A percentile compares a stretch with the other conserved stretches of the same genome.
Evolutionary conservation across 768 basidiomycete genomes (phyloP).

Genomic region (Macrolepiota fuliginosa): DNA sequence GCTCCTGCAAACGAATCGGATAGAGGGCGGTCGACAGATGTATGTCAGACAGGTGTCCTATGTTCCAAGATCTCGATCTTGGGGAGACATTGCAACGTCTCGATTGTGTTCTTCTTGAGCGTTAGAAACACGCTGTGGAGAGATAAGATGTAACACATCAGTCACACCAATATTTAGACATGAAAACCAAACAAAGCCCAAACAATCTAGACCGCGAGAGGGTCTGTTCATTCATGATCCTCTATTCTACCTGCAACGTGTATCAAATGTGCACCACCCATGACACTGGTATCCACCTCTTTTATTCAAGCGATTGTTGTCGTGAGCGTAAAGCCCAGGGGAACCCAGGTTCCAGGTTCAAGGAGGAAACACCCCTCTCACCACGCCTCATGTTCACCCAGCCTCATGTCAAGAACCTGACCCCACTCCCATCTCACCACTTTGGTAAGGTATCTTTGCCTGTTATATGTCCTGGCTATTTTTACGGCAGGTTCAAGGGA

Average conservation of each 20-base stretch:
- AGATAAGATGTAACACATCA: no score
- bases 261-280: background rate
- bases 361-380: background rate
- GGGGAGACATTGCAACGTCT: no score
- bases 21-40: no score
- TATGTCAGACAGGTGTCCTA: no score
- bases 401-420: conserved; percentile 6
- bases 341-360: background rate
- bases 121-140: no score
- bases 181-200: background rate
- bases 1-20: no score
- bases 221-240: background rate
- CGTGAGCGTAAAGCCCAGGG: background rate
- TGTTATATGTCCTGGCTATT: background rate
- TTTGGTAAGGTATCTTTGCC: background rate
- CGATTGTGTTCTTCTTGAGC: no score
- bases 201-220: background rate
- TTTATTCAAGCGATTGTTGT: background rate
- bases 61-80: no score
- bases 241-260: conserved; percentile 1
- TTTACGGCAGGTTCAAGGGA: background rate
- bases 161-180: background rate
- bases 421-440: background rate
- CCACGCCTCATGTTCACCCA: conserved; percentile 7
- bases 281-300: conserved; percentile 6